Percentiles rank a stretch among this genome's conserved stretches.
Evolutionary conservation across 148 eudicot genomes (phyloP).

Genomic region (Fagopyrum homotropicum): DNA sequence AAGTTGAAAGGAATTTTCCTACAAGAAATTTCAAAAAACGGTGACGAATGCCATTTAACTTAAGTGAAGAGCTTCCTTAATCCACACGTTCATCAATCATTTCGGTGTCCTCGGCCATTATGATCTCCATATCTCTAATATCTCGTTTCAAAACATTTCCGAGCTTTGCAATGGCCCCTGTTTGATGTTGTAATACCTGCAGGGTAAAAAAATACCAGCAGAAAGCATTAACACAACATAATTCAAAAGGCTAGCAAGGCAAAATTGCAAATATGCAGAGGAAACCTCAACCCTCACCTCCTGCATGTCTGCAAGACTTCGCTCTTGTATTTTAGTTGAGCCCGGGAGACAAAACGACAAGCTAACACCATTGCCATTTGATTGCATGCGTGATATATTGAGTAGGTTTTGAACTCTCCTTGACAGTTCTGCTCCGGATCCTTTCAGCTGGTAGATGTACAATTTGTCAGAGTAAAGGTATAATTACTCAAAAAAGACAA

Average conservation of each 20-base stretch:
- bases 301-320: conserved; percentile 82
- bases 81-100: conserved; percentile 28
- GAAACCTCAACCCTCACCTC: conserved; percentile 48
- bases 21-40: background rate
- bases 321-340: conserved; percentile 83
- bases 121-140: conserved; percentile 81
- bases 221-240: background rate
- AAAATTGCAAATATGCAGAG: background rate
- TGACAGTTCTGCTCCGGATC: conserved; percentile 94
- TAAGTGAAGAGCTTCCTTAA: background rate
- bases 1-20: background rate
- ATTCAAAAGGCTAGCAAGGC: background rate
- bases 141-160: conserved; percentile 85
- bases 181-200: conserved; percentile 89
- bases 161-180: conserved; percentile 83
- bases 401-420: conserved; percentile 95
- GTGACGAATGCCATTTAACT: background rate
- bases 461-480: conserved; percentile 20
- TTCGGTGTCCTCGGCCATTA: conserved; percentile 88
- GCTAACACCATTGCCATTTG: conserved; percentile 54
- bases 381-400: conserved; percentile 72
- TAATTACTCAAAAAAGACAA: background rate
- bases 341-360: conserved; percentile 70
- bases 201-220: background rate
- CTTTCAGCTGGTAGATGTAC: conserved; percentile 60